Evolutionary conservation across 768 basidiomycete species (phyloP), one percentile per base, ranked within the genome.

Genomic region (Crassisporium funariophilum): DNA sequence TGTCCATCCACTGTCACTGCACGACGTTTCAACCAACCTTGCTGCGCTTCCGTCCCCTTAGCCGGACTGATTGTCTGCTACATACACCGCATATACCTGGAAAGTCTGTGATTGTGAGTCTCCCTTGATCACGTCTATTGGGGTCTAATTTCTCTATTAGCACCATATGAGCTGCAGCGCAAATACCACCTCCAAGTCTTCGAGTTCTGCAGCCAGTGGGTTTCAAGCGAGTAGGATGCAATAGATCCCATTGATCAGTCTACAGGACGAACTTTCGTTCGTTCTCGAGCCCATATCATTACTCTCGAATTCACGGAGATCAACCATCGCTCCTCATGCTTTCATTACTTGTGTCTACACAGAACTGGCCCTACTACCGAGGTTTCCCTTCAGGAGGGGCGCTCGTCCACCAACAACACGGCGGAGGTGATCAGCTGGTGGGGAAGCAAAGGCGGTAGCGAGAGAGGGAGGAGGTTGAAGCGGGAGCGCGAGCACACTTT

Each of bases 21-120:
- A n/a, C n/a, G n/a, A n/a, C n/a, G n/a, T n/a, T n/a, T 58, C 47
- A 93, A 21, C 94, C 93, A 16, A 91, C 85, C 94, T 97, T 98
- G 57, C 89, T 95, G 40, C 94, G 79, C 69, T 98, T 97, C 50
- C 94, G 75, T 1, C 94, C 94, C 33, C 94, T n/a, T n/a, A n/a
- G n/a, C n/a, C n/a, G n/a, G n/a, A n/a, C n/a, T n/a, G n/a, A n/a
- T n/a, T n/a, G n/a, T n/a, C n/a, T n/a, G n/a, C n/a, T n/a, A n/a
- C n/a, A n/a, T n/a, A n/a, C n/a, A n/a, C n/a, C n/a, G n/a, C n/a
- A n/a, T n/a, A n/a, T n/a, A n/a, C n/a, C n/a, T n/a, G n/a, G n/a
- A n/a, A n/a, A n/a, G n/a, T n/a, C n/a, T n/a, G n/a, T n/a, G n/a
- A n/a, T n/a, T 47, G 46, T 39, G 29, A 41, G 46, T 41, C 13